These are phyloP conservation scores for Colletotrichum sidae DNA, from an alignment of 2,329 filamentous ascomycete genomes.

Conservation along the genomic window DNA sequence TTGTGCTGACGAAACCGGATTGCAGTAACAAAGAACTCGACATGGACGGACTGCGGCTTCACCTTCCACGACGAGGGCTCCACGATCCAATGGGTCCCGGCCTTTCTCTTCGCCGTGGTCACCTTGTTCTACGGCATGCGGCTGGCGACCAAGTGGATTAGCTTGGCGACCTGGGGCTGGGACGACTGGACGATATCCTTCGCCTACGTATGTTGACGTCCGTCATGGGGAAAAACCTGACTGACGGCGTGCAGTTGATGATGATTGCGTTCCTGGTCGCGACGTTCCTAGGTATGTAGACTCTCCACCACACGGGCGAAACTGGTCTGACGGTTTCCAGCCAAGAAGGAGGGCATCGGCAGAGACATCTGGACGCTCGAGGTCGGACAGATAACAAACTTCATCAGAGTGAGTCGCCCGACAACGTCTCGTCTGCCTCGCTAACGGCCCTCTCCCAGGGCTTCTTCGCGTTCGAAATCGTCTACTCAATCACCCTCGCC, in stretches of 20 bases:
- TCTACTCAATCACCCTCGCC: constrained; percentile 47
- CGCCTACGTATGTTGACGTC: constrained; percentile 12
- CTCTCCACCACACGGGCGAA: not conserved
- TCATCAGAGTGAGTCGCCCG: constrained; percentile 7
- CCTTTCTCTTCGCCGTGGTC: constrained; percentile 4
- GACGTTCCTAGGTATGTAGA: not conserved
- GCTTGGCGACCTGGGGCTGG: constrained; percentile 22
- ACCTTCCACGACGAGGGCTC: constrained; percentile 16
- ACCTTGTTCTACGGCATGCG: constrained; percentile 13
- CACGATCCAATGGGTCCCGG: constrained; percentile 5
- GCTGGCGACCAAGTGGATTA: constrained; percentile 9
- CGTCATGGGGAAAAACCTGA: not conserved
- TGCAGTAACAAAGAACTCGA: constrained; percentile 26
- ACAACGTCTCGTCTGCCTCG: too few relatives aligned
- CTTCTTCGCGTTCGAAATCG: constrained; percentile 29
- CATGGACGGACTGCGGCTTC: constrained; percentile 26
- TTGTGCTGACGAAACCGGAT: not conserved
- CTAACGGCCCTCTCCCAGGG: not conserved
- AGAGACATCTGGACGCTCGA: constrained; percentile 27
- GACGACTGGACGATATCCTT: constrained; percentile 30
- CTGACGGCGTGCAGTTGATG: not conserved
- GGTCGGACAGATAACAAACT: constrained; percentile 11
- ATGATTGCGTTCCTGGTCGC: constrained; percentile 28
- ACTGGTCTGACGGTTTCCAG: not conserved
- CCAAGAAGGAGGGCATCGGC: constrained; percentile 1